A percentile compares a stretch with the other conserved stretches of the same genome.
These are phyloP conservation scores for Pseudofabraea citricarpa DNA, from an alignment of 2,329 filamentous ascomycete species.

Conservation along the genomic window DNA sequence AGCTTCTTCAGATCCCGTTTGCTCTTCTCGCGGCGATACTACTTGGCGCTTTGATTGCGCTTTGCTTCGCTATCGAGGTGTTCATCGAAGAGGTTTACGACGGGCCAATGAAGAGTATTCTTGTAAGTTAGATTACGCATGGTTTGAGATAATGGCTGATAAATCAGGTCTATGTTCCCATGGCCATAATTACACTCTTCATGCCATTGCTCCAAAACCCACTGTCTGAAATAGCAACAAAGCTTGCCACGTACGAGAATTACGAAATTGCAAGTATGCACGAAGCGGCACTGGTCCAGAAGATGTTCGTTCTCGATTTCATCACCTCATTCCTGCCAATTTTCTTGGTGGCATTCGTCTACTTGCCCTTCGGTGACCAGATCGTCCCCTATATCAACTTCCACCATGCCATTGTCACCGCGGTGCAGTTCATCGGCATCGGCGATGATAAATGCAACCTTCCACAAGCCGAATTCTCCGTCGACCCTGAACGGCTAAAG, in stretches of 20 bases:
- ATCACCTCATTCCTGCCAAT: slow-evolving; percentile 76
- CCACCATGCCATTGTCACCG: background rate
- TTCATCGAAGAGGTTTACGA: slow-evolving; percentile 71
- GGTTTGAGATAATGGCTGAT: background rate
- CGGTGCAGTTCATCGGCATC: background rate
- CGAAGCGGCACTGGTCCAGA: slow-evolving; percentile 65
- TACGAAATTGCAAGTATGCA: slow-evolving; percentile 67
- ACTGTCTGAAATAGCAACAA: slow-evolving; percentile 57
- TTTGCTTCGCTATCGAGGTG: slow-evolving; percentile 69
- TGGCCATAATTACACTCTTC: slow-evolving; percentile 61
- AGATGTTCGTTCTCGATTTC: slow-evolving; percentile 74
- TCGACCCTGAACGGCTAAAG: slow-evolving; percentile 60
- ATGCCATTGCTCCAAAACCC: slow-evolving; percentile 61
- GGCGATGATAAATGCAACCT: background rate
- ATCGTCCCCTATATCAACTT: slow-evolving; percentile 53
- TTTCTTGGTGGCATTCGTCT: slow-evolving; percentile 72
- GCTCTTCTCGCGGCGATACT: slow-evolving; percentile 51
- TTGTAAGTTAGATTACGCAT: slow-evolving; percentile 42
- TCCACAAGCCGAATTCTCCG: slow-evolving; percentile 55
- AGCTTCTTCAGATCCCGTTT: slow-evolving; percentile 67
- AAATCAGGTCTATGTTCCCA: slow-evolving; percentile 64
- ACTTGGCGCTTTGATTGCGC: slow-evolving; percentile 62
- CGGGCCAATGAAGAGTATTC: slow-evolving; percentile 60
- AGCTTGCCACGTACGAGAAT: slow-evolving; percentile 67
- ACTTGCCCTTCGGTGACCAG: slow-evolving; percentile 66